phyloP scores from a whole-genome alignment of 2,329 filamentous ascomycete species.

The Sporothrix pallida region DNA sequence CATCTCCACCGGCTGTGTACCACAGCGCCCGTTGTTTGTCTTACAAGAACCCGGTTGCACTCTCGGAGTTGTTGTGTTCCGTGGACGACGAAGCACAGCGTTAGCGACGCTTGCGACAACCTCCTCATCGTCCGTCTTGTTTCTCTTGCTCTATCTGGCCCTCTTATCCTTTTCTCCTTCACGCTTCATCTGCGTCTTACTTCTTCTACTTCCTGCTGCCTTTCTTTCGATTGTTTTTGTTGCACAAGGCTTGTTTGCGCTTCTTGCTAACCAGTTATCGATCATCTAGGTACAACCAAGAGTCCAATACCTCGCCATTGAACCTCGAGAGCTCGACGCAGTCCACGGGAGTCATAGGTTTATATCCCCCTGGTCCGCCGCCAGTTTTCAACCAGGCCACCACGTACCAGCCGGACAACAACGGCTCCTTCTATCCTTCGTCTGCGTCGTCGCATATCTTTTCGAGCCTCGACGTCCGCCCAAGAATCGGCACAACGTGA shows the following conservation, averaged over 20 bases:
- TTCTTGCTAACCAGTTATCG: slow-evolving; percentile 36
- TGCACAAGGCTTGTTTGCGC: slow-evolving; percentile 35
- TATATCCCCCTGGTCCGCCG: slow-evolving; percentile 55
- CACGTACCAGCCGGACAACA: slow-evolving; percentile 57
- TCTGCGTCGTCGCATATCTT: slow-evolving; percentile 52
- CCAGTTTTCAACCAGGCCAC: slow-evolving; percentile 54
- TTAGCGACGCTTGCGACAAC: slow-evolving; percentile 41
- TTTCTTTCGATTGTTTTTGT: slow-evolving; percentile 26
- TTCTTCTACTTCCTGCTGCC: not conserved
- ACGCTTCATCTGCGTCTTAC: not conserved
- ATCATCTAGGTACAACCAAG: slow-evolving; percentile 59
- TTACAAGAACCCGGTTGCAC: slow-evolving; percentile 46
- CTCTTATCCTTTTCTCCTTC: not conserved
- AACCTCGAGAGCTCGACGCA: slow-evolving; percentile 60
- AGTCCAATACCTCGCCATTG: slow-evolving; percentile 58
- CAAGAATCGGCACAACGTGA: slow-evolving; percentile 62
- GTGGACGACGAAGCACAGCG: slow-evolving; percentile 48
- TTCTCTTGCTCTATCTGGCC: not conserved
- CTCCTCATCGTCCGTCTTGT: not conserved
- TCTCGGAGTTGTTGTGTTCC: slow-evolving; percentile 43
- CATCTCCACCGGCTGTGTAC: slow-evolving; percentile 50
- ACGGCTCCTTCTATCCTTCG: slow-evolving; percentile 54
- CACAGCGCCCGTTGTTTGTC: slow-evolving; percentile 55
- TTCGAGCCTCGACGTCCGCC: slow-evolving; percentile 58
- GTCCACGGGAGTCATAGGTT: slow-evolving; percentile 56